These are phyloP conservation scores for Acrodontium crateriforme DNA, from an alignment of 2,329 filamentous ascomycete genomes.

Conservation along the genomic window DNA sequence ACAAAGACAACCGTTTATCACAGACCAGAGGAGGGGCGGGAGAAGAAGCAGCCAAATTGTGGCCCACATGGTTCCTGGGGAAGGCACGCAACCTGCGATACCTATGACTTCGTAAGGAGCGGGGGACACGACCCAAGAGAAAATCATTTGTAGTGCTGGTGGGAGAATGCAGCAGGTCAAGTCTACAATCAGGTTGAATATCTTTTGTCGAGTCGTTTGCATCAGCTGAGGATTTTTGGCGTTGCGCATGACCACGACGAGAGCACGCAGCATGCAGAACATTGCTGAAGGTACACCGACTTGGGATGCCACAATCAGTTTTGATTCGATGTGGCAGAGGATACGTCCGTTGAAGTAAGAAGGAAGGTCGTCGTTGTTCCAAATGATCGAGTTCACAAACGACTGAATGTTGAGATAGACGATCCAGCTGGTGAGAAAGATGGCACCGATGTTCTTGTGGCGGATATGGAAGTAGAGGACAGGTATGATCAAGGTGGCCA, in stretches of 20 bases:
- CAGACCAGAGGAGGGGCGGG: constrained; percentile 42
- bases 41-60: constrained; percentile 40
- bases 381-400: constrained; percentile 50
- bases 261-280: constrained; percentile 44
- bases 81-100: constrained; percentile 44
- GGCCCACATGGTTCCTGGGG: constrained; percentile 44
- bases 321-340: constrained; percentile 52
- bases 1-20: constrained; percentile 42
- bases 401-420: constrained; percentile 43
- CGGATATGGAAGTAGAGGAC: constrained; percentile 47
- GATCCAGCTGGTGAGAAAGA: constrained; percentile 42
- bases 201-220: constrained; percentile 34
- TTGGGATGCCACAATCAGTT: constrained; percentile 40
- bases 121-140: constrained; percentile 47
- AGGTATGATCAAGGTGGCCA: constrained; percentile 40
- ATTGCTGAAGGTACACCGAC: constrained; percentile 40
- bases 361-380: constrained; percentile 43
- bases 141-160: constrained; percentile 40
- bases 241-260: constrained; percentile 48
- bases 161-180: constrained; percentile 41
- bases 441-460: constrained; percentile 47
- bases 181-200: constrained; percentile 36
- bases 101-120: constrained; percentile 44
- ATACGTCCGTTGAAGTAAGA: constrained; percentile 45
- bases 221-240: constrained; percentile 40